Evolutionary conservation across 1,284 basidiomycete species (phyloP).

Genomic region (Lignosus rhinocerotis): DNA sequence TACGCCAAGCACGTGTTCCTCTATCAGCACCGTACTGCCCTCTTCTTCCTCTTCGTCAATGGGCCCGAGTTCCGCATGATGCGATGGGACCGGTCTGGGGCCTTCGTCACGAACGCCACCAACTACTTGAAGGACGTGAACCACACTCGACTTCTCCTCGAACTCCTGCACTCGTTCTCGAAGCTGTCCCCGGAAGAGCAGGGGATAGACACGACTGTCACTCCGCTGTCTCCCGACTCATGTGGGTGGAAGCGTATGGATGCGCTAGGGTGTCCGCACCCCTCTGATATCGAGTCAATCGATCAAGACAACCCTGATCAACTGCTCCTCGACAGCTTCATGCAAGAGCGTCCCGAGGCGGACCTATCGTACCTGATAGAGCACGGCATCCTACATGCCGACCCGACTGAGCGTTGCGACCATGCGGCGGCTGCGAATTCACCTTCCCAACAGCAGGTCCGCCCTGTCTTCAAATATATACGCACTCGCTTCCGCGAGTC

Average conservation of each 20-base stretch:
- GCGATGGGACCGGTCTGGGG: constrained; percentile 1
- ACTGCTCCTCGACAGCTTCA: not conserved
- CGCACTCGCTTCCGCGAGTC: constrained; percentile 4
- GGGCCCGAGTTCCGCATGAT: not conserved
- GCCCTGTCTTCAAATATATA: constrained; percentile 1
- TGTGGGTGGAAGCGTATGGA: constrained; percentile 2
- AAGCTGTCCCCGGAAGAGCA: not conserved
- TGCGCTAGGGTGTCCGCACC: not conserved
- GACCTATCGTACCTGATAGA: not conserved
- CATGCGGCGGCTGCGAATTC: not conserved
- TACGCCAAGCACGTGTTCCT: not conserved
- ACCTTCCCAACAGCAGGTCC: not conserved
- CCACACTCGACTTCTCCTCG: constrained; percentile 3
- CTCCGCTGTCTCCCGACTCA: not conserved
- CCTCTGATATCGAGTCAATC: not conserved
- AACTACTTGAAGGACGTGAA: not conserved
- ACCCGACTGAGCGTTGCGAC: not conserved
- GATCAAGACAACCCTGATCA: not conserved
- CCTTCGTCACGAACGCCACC: not conserved
- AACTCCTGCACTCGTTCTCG: constrained; percentile 13
- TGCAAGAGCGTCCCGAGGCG: not conserved
- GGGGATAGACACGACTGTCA: constrained; percentile 13
- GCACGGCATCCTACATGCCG: not conserved
- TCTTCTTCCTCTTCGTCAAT: not conserved
- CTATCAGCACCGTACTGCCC: not conserved